Base-by-base conservation (phyloP, 2,329 filamentous ascomycete genomes). In the Alternaria panax region DNA sequence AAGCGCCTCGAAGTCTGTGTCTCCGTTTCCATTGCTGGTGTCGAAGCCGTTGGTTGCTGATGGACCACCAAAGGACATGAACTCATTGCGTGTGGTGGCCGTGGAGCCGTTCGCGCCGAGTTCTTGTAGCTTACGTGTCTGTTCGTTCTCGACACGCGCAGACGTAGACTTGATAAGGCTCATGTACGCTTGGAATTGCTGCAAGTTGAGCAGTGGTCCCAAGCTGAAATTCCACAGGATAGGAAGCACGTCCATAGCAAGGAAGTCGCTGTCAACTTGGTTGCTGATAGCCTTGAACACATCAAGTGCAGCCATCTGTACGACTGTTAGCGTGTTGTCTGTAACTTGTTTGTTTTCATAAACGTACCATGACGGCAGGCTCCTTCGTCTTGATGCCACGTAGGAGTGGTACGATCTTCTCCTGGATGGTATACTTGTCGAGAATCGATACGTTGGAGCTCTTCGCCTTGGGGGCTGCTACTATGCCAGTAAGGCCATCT, bases 371-470 rank as follows among this genome's bases (percentile, higher is more conserved):
- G 9, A 99, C 95, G 7, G 93, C 93, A 0, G 95, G 95, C 76
- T 99, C 95, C 75, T 97, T 98, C 0, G 95, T 99, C 79, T 97
- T 98, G 81, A 99, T 98, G 2, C 85, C 93, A 72, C 92, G 93
- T 61, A 99, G 84, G 5, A 98, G 81, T 0, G 95, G 95, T 0
- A 98, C 87, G 32, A 99, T 91, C 81, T 97, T 98, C 75, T 99
- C 95, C 76, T 99, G 95, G 81, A 99, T 94, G 0, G 95, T 98
- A 74, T 95, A 98, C 77, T 98, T 98, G 81, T 99, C 95, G 27
- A 99, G 82, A 3, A 94, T 93, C 2, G 88, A 92, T 0, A 90
- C 90, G 1, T 87, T 90, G 4, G 85, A 86, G 2, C 85, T 81
- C 73, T 89, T 89, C 58, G 86, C 85, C 71, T 86, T 71, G 69